Conservation (phyloP, 2,329 filamentous ascomycete genomes). For the Beauveria caledonica region DNA sequence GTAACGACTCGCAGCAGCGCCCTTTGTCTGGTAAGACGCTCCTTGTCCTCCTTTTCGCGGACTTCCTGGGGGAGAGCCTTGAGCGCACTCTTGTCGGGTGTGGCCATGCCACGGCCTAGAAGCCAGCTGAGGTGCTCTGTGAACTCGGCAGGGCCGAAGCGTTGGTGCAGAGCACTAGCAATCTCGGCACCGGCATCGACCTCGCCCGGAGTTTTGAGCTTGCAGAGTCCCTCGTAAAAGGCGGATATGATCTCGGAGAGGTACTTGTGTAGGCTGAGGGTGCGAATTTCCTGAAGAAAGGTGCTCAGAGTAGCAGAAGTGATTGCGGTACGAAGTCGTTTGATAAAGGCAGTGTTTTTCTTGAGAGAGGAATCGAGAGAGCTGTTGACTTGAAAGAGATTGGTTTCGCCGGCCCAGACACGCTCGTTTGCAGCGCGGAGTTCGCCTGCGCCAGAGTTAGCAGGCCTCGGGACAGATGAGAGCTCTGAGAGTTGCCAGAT, state of each 20-base stretch:
- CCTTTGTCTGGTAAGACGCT: slow-evolving; percentile 77
- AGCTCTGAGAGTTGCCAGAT: not conserved
- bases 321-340: slow-evolving; percentile 84
- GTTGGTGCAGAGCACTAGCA: slow-evolving; percentile 88
- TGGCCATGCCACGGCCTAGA: slow-evolving; percentile 81
- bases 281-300: slow-evolving; percentile 83
- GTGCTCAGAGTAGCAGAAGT: slow-evolving; percentile 70
- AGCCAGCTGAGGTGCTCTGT: slow-evolving; percentile 90
- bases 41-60: slow-evolving; percentile 92
- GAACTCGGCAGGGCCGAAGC: slow-evolving; percentile 84
- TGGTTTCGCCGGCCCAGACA: slow-evolving; percentile 87
- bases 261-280: slow-evolving; percentile 89
- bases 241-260: slow-evolving; percentile 94
- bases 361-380: slow-evolving; percentile 91
- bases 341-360: slow-evolving; percentile 98
- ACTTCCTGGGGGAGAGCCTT: slow-evolving; percentile 74
- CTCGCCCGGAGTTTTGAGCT: slow-evolving; percentile 84
- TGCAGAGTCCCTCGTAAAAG: slow-evolving; percentile 89
- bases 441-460: slow-evolving; percentile 53
- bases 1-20: slow-evolving; percentile 83
- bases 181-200: slow-evolving; percentile 88
- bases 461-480: slow-evolving; percentile 11
- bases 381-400: slow-evolving; percentile 67
- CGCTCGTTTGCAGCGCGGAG: slow-evolving; percentile 79
- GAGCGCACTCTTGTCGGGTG: slow-evolving; percentile 75